Base-by-base conservation (phyloP, 176 grass and related monocot genomes). In the Tuctoria greenei region DNA sequence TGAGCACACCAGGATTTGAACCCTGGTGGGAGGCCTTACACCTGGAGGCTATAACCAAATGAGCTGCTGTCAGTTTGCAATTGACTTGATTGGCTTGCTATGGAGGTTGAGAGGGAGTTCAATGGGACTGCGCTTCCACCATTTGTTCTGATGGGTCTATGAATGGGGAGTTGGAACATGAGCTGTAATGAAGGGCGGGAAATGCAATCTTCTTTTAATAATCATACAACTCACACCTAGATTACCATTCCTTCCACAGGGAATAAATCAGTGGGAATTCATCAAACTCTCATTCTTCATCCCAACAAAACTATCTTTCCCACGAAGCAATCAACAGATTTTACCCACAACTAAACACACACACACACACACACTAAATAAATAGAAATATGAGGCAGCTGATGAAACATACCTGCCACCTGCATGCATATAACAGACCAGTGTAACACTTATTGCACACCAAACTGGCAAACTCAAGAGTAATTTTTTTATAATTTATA, bases 381-480 rank as follows among this genome's bases (percentile, higher is more conserved):
- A 17, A 69, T 4, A 68, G 25, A 7, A 42, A 37, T 26, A 55
- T 74, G 23, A 71, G 8, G 39, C 25, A 65, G 50, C 46, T 26
- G 36, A 65, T 27, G 44, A 69, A 79, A 45, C 47, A 79, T 56
- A 18, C 36, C 52, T 20, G 27, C 31, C 60, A 78, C 58, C 59
- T 25, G 28, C 50, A 50, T 50, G 64, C 20, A 69, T n/a, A 45
- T 20, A 45, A 11, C 25, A 83, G 45, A 13, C 12, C 31, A 31
- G 31, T 45, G 10, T 13, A 7, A 45, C 9, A 58, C 74, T 70
- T 43, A 15, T 72, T 72, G 66, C 28, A 26, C 28, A 71, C 12
- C 20, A 5, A 73, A 79, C n/a, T n/a, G n/a, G n/a, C n/a, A n/a
- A n/a, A n/a, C n/a, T 24, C 61, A 79, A 28, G 37, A 23, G 31